Evolutionary conservation across 306 rosid species (phyloP), one percentile per base, ranked within the genome.

Genomic region (Quercus aquifolioides): DNA sequence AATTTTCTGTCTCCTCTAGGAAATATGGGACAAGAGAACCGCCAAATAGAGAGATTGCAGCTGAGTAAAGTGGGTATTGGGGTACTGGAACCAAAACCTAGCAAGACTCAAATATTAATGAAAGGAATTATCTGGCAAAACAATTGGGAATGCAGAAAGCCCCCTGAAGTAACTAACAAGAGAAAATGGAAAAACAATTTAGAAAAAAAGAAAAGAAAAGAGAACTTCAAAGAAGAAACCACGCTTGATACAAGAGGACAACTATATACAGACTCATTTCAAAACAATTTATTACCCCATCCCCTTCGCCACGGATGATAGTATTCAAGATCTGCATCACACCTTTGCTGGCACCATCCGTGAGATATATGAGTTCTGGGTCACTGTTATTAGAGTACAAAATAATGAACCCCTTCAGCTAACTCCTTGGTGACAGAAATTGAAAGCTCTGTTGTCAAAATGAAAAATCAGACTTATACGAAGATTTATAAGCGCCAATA

Each of bases 51-150:
- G 96, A 78, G 71, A 96, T 96, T 72, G 99, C 83, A 78, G 99
- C 99, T 0, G 99, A 96, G 84, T 96, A 96, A 74, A 96, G 99
- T 7, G 99, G 99, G 89, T 96, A 96, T 64, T 96, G 99, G 54
- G 99, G 99, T 57, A 96, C 99, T 54, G 99, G 99, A 85, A 96
- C 99, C 98, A 96, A 87, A 89, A 96, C 55, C 99, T 96, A 83
- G 73, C 58, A 81, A 77, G 46, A 80, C 43, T 64, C 25, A 80
- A 25, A 57, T n/a, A 49, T 73, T 75, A 35, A 68, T 68, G 72
- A 46, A n/a, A 57, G 43, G 74, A 30, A 51, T 59, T 18, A 65
- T 21, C 59, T 33, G 31, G 18, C 70, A 74, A 69, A 62, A 76
- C 77, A 78, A 75, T 79, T 38, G 35, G 57, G 63, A 26, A 58